These are phyloP conservation scores for Hansenula lynferdii DNA, from an alignment of 1,139 yeast species.

Conservation along the genomic window DNA sequence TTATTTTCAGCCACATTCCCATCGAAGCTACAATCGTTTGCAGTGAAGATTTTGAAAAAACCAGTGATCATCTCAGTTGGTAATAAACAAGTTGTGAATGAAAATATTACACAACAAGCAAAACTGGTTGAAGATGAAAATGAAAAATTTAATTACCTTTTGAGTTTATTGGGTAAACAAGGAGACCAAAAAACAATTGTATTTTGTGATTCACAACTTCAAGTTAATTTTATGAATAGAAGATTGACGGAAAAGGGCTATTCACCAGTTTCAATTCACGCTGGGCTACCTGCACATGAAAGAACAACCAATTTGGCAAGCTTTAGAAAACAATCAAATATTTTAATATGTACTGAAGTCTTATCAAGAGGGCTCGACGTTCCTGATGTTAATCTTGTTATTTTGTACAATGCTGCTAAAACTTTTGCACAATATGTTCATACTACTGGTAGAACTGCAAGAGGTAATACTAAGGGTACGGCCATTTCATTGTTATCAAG, in stretches of 20 bases:
- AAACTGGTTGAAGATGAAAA: slow-evolving; percentile 48
- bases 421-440: slow-evolving; percentile 97
- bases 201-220: slow-evolving; percentile 83
- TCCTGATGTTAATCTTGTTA: slow-evolving; percentile 70
- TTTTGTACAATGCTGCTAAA: slow-evolving; percentile 85
- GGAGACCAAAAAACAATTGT: slow-evolving; percentile 59
- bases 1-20: slow-evolving; percentile 96
- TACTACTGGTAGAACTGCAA: slow-evolving; percentile 93
- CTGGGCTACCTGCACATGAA: slow-evolving; percentile 88
- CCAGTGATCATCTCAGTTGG: slow-evolving; percentile 84
- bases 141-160: slow-evolving; percentile 49
- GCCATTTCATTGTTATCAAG: slow-evolving; percentile 72
- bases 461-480: slow-evolving; percentile 68
- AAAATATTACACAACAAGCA: slow-evolving; percentile 71
- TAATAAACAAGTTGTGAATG: slow-evolving; percentile 77
- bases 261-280: slow-evolving; percentile 71
- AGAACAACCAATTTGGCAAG: slow-evolving; percentile 71
- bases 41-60: slow-evolving; percentile 50
- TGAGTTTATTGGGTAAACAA: slow-evolving; percentile 44
- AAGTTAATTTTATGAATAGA: slow-evolving; percentile 67
- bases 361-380: slow-evolving; percentile 96
- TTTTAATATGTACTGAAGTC: slow-evolving; percentile 86
- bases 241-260: slow-evolving; percentile 54
- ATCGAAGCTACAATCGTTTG: slow-evolving; percentile 68
- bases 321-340: slow-evolving; percentile 60